A percentile compares a stretch with the other conserved stretches of the same genome.
These are phyloP conservation scores for Alternaria angustiovoidea DNA, from an alignment of 2,329 filamentous ascomycete genomes.

Conservation along the genomic window DNA sequence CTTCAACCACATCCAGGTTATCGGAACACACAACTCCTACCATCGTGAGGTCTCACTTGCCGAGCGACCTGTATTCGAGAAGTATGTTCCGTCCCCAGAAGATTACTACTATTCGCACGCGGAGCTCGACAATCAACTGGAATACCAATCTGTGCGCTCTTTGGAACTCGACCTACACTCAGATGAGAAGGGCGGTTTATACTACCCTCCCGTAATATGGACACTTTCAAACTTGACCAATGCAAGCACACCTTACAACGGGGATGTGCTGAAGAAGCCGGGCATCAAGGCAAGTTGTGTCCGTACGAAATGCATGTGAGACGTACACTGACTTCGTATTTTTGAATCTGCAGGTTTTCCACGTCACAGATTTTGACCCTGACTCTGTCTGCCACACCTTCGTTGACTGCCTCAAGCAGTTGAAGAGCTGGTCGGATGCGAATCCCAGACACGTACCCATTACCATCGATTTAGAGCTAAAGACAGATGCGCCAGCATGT, in stretches of 20 bases:
- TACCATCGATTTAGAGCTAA: slow-evolving; percentile 61
- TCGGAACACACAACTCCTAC: slow-evolving; percentile 63
- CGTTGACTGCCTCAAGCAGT: slow-evolving; percentile 53
- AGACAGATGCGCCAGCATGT: slow-evolving; percentile 51
- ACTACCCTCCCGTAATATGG: slow-evolving; percentile 56
- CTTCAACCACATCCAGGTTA: slow-evolving; percentile 62
- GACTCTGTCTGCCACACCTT: slow-evolving; percentile 59
- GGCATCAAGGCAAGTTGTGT: slow-evolving; percentile 47
- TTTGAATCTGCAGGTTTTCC: slow-evolving; percentile 51
- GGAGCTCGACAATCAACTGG: slow-evolving; percentile 55
- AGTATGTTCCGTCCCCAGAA: slow-evolving; percentile 48
- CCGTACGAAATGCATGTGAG: no score
- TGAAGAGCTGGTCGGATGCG: slow-evolving; percentile 57
- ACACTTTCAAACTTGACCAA: slow-evolving; percentile 52
- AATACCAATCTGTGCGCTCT: slow-evolving; percentile 57
- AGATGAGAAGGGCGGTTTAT: slow-evolving; percentile 59
- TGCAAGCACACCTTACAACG: slow-evolving; percentile 50
- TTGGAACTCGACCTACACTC: slow-evolving; percentile 61
- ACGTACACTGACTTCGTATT: no score
- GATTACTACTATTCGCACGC: slow-evolving; percentile 61
- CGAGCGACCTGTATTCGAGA: slow-evolving; percentile 54
- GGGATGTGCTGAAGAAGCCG: slow-evolving; percentile 51
- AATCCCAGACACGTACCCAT: slow-evolving; percentile 58
- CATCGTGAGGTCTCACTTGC: slow-evolving; percentile 56
- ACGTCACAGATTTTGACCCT: slow-evolving; percentile 61